Conservation (phyloP, 2,329 filamentous ascomycete species). For the Aspergillus fumigatiaffinis region DNA sequence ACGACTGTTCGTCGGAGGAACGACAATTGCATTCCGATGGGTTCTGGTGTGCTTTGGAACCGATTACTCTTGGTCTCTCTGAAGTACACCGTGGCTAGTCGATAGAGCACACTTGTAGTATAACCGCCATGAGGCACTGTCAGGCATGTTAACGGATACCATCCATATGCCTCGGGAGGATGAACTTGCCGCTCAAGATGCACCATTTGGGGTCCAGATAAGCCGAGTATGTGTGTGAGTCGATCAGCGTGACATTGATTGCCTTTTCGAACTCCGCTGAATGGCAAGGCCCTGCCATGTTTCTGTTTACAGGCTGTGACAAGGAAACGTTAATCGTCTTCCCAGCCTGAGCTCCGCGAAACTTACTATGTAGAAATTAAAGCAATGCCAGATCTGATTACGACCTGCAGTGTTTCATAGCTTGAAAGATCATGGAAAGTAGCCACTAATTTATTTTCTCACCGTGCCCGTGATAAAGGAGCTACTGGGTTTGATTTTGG, state of each 20-base stretch:
- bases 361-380: no score
- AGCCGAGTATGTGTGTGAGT: slow-evolving; percentile 47
- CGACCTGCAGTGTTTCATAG: no score
- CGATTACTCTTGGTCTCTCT: slow-evolving; percentile 51
- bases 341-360: background rate
- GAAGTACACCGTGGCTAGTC: slow-evolving; percentile 56
- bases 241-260: slow-evolving; percentile 18
- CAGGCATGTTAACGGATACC: background rate
- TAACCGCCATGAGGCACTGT: slow-evolving; percentile 65
- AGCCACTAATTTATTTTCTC: no score
- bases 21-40: slow-evolving; percentile 57
- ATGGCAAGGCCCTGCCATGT: background rate
- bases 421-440: no score
- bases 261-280: slow-evolving; percentile 18
- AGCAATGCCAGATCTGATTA: no score
- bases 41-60: slow-evolving; percentile 43
- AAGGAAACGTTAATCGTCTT: background rate
- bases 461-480: no score
- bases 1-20: slow-evolving; percentile 58
- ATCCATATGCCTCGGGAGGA: background rate
- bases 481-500: no score
- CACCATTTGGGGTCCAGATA: slow-evolving; percentile 54
- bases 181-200: slow-evolving; percentile 53
- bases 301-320: background rate
- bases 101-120: slow-evolving; percentile 57